Base-by-base conservation (phyloP, 2,329 filamentous ascomycete genomes). In the Arthroderma sp. region DNA sequence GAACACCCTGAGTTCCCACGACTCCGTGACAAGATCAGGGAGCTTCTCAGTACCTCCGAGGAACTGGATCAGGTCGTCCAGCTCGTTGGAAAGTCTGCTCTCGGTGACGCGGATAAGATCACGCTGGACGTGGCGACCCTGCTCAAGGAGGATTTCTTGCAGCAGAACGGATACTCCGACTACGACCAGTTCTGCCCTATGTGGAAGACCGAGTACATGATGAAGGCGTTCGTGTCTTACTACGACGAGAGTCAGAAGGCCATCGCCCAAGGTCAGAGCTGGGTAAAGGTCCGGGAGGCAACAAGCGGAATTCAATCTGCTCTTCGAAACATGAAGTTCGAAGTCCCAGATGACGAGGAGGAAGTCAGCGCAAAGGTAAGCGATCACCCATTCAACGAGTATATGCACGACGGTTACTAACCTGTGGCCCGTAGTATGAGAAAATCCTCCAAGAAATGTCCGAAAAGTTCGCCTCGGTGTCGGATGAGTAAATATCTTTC, bases 171-270 rank as follows among this genome's bases (percentile, higher is more conserved):
- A 62, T 98, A 98, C 82, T 93, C 87, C 64, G 89, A 97, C 74
- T 97, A 98, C 72, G 93, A 98, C 71, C 91, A 97, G 77, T 98
- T 95, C 83, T 98, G 93, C 71, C 93, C 93, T 54, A 82, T 98
- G 68, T 98, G 93, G 93, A 98, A 98, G 85, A 98, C 93, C 0
- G 87, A 95, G 73, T 98, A 93, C 86, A 97, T 98, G 93, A 98
- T 98, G 93, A 96, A 95, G 82, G 86, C 89, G 63, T 97, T 98
- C 84, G 88, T 98, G 79, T 88, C 86, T 59, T 98, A 91, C 82
- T 89, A 96, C 71, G 94, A 98, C 68, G 93, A 98, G 78, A 85
- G 89, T 23, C 91, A 97, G 73, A 97, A 96, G 82, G 90, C 89
- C 5, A 82, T 98, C 69, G 81, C 87, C 4, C 89, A 95, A 73